A percentile compares a stretch with the other conserved stretches of the same genome.
Evolutionary conservation across 73 alveolate genomes (phyloP).

Genomic region (Paramecium sexaurelia): DNA sequence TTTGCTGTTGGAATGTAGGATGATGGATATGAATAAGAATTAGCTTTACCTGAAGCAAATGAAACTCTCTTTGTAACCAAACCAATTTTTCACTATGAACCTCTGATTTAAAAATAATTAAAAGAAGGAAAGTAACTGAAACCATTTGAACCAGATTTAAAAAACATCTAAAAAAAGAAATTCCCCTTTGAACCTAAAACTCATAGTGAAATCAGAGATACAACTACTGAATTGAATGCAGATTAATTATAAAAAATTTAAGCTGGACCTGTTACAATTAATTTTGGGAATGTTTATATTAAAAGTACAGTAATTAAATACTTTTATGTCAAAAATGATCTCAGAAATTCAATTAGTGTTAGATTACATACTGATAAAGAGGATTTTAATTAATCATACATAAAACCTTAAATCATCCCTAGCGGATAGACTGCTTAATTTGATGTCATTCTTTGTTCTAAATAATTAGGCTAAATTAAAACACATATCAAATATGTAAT

Average conservation of each 20-base stretch:
- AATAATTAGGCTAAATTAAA: conserved; percentile 76
- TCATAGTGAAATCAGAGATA: conserved; percentile 97
- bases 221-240: conserved; percentile 87
- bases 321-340: conserved; percentile 93
- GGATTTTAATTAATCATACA: conserved; percentile 85
- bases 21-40: conserved; percentile 42
- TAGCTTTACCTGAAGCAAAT: conserved; percentile 76
- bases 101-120: conserved; percentile 45
- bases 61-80: conserved; percentile 84
- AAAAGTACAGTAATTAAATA: conserved; percentile 87
- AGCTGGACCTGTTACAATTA: conserved; percentile 94
- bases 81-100: conserved; percentile 87
- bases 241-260: conserved; percentile 90
- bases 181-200: conserved; percentile 91
- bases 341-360: conserved; percentile 90
- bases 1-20: conserved; percentile 69
- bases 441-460: conserved; percentile 84
- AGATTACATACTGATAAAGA: conserved; percentile 84
- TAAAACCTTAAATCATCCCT: conserved; percentile 91
- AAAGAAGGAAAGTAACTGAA: conserved; percentile 31
- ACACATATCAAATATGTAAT: conserved; percentile 90
- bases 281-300: conserved; percentile 93
- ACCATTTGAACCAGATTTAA: conserved; percentile 76
- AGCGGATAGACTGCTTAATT: conserved; percentile 98
- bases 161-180: conserved; percentile 77